phyloP scores from a whole-genome alignment of 768 basidiomycete species.

The Suillus subaureus region DNA sequence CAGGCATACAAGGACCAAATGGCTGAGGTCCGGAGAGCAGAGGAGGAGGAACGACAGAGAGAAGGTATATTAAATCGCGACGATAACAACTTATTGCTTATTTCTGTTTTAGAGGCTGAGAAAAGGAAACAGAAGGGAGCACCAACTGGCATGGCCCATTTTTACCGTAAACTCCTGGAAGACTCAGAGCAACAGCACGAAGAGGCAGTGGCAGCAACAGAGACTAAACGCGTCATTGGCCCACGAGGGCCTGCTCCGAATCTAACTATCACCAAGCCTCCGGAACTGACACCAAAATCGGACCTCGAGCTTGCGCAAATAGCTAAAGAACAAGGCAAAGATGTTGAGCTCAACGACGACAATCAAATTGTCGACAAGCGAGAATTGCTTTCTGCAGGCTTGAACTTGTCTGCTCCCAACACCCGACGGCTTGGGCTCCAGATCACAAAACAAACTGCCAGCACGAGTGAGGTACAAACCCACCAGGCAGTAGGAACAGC shows the following conservation, averaged over 20 bases:
- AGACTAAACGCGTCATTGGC: constrained; percentile 56
- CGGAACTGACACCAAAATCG: constrained; percentile 60
- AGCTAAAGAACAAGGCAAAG: constrained; percentile 75
- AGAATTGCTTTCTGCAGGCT: constrained; percentile 85
- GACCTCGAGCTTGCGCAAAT: constrained; percentile 74
- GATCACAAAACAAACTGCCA: constrained; percentile 20
- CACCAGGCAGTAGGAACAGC: constrained; percentile 87
- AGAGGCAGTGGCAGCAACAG: constrained; percentile 80
- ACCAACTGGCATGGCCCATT: constrained; percentile 81
- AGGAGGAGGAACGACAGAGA: constrained; percentile 86
- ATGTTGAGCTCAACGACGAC: constrained; percentile 94
- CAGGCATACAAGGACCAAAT: constrained; percentile 97
- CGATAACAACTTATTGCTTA: not conserved
- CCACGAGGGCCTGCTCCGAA: constrained; percentile 66
- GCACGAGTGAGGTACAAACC: constrained; percentile 38
- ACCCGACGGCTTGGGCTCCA: constrained; percentile 68
- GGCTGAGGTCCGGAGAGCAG: constrained; percentile 86
- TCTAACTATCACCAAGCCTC: constrained; percentile 76
- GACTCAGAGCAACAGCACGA: constrained; percentile 83
- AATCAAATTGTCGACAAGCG: constrained; percentile 97
- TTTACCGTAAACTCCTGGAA: constrained; percentile 78
- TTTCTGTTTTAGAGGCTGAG: constrained; percentile 44
- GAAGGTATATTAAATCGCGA: constrained; percentile 64
- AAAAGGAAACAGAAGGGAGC: constrained; percentile 60
- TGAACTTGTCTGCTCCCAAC: constrained; percentile 87